A percentile compares a stretch with the other conserved stretches of the same genome.
phyloP scores from a whole-genome alignment of 2,329 filamentous ascomycete species.

The Diaporthe vaccinii region DNA sequence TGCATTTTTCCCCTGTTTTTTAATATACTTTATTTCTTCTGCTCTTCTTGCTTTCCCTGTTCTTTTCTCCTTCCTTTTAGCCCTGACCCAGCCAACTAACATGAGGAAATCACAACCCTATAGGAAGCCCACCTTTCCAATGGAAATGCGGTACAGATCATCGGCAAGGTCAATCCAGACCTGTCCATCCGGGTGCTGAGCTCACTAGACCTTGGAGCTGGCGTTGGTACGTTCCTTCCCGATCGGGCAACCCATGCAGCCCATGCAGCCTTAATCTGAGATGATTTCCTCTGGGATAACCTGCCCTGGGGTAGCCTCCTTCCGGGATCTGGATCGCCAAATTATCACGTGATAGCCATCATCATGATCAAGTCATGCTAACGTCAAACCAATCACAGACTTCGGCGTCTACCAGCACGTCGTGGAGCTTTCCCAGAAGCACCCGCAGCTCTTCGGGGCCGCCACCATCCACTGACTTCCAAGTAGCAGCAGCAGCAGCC shows the following conservation, averaged over 20 bases:
- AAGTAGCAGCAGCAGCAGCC: constrained; percentile 28
- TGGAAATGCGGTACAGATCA: constrained; percentile 80
- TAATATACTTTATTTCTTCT: too few species aligned
- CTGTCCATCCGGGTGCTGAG: constrained; percentile 78
- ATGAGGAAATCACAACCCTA: not conserved
- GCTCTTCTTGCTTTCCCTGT: too few species aligned
- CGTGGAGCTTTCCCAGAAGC: constrained; percentile 86
- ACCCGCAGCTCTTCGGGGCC: constrained; percentile 82
- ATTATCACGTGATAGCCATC: not conserved
- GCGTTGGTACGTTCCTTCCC: constrained; percentile 71
- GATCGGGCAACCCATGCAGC: constrained; percentile 24
- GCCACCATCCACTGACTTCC: constrained; percentile 46
- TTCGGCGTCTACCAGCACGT: constrained; percentile 81
- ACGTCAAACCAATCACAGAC: constrained; percentile 65
- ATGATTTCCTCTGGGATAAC: too few species aligned
- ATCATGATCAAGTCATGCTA: constrained; percentile 22
- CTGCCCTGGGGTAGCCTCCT: too few species aligned
- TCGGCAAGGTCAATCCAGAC: constrained; percentile 84
- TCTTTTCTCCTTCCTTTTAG: not conserved
- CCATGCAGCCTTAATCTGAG: not conserved
- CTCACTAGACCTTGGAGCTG: constrained; percentile 76
- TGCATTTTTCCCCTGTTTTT: too few species aligned
- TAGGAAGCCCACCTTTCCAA: constrained; percentile 79
- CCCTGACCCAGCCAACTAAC: not conserved
- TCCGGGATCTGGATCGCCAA: not conserved